A percentile compares a stretch with the other conserved stretches of the same genome.
These are phyloP conservation scores for Ophiostoma novo-ulmi DNA, from an alignment of 2,329 filamentous ascomycete species.

Conservation along the genomic window DNA sequence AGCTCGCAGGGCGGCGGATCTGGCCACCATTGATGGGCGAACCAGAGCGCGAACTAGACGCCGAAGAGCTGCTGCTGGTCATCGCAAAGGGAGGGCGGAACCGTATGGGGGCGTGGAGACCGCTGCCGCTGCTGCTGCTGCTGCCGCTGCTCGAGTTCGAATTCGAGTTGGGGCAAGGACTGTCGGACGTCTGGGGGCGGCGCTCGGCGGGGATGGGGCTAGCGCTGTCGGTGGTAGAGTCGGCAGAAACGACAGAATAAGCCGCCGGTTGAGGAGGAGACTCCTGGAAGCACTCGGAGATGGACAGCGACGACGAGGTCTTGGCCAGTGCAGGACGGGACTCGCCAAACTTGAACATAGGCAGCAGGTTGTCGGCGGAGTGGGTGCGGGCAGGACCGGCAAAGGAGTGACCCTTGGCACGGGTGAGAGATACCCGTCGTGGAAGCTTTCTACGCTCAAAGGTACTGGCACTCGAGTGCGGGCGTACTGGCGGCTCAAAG, in stretches of 20 bases:
- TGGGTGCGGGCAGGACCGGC: conserved; percentile 52
- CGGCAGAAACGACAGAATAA: background rate
- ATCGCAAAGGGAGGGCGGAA: conserved; percentile 61
- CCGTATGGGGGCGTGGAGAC: conserved; percentile 55
- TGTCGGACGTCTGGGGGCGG: conserved; percentile 56
- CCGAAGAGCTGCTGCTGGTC: conserved; percentile 40
- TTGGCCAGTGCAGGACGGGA: conserved; percentile 23
- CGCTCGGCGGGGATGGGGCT: conserved; percentile 43
- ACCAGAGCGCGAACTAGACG: conserved; percentile 53
- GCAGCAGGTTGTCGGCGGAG: conserved; percentile 57
- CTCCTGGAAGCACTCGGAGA: conserved; percentile 75
- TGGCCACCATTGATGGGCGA: conserved; percentile 61
- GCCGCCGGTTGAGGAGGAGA: conserved; percentile 59
- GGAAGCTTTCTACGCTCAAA: conserved; percentile 61
- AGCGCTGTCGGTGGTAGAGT: background rate
- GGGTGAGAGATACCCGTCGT: conserved; percentile 67
- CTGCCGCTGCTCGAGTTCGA: conserved; percentile 10
- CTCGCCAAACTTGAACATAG: conserved; percentile 69
- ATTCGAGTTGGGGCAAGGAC: conserved; percentile 44
- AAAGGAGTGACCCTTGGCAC: conserved; percentile 69
- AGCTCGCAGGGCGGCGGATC: conserved; percentile 66
- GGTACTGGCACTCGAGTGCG: conserved; percentile 3
- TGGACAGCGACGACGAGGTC: conserved; percentile 56
- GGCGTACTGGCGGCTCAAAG: conserved; percentile 17
- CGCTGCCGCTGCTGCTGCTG: background rate